phyloP scores from a whole-genome alignment of 148 eudicot species.

The Fagopyrum esculentum region DNA sequence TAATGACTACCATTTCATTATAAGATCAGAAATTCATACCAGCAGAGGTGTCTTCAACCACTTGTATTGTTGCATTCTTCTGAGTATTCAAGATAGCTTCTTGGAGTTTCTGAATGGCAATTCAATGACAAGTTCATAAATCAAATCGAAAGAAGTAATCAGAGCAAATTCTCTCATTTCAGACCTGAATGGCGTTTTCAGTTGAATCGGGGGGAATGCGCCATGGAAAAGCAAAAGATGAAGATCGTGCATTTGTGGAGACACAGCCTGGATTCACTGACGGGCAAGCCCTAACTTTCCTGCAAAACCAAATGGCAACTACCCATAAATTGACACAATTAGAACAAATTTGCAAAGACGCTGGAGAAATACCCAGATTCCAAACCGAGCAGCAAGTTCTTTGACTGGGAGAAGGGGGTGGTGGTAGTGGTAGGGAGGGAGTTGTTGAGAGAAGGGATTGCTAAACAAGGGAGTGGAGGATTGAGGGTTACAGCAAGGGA shows the following conservation, averaged over 20 bases:
- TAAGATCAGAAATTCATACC: slow-evolving; percentile 26
- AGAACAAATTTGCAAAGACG: background rate
- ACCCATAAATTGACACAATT: background rate
- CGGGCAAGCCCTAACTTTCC: slow-evolving; percentile 86
- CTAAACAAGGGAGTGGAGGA: slow-evolving; percentile 53
- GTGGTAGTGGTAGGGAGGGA: slow-evolving; percentile 60
- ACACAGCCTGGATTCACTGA: slow-evolving; percentile 83
- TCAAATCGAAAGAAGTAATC: background rate
- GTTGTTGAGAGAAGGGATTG: slow-evolving; percentile 53
- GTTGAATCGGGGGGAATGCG: slow-evolving; percentile 42
- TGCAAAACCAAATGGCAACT: slow-evolving; percentile 20
- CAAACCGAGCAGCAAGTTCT: slow-evolving; percentile 71
- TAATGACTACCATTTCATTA: background rate
- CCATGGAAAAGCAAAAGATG: slow-evolving; percentile 82
- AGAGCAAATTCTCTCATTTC: background rate
- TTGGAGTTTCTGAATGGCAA: slow-evolving; percentile 46
- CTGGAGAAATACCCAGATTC: slow-evolving; percentile 62
- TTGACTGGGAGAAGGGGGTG: slow-evolving; percentile 87
- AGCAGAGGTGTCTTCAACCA: slow-evolving; percentile 59
- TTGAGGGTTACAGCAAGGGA: slow-evolving; percentile 50
- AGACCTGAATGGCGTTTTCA: slow-evolving; percentile 66
- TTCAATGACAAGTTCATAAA: background rate
- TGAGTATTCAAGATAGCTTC: slow-evolving; percentile 80
- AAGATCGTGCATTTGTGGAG: slow-evolving; percentile 71
- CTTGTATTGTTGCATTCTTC: slow-evolving; percentile 70